Conservation (phyloP, 139 green algal species). For the Micractinium conductrix region DNA sequence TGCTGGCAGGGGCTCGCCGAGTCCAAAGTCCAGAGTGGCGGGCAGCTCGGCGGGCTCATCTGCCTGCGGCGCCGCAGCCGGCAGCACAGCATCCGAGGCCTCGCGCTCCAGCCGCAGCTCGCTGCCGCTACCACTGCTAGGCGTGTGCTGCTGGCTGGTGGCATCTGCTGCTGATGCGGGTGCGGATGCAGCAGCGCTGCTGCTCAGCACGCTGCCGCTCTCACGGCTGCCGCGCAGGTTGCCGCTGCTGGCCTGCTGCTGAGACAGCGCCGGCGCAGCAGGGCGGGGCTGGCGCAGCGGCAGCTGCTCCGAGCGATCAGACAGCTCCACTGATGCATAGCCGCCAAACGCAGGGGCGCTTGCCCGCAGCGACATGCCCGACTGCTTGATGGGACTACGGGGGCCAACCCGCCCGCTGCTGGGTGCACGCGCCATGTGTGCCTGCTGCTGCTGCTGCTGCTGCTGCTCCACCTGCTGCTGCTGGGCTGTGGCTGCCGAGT, state of each 20-base stretch:
- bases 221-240: constrained; percentile 9
- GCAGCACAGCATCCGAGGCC: neutral
- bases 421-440: neutral
- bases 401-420: neutral
- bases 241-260: neutral
- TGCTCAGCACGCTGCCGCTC: neutral
- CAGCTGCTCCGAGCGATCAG: constrained; percentile 12
- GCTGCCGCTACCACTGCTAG: neutral
- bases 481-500: neutral
- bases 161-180: neutral
- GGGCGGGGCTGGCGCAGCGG: neutral
- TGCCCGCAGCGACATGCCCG: constrained; percentile 14
- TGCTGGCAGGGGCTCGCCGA: too few relatives aligned
- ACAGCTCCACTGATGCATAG: constrained; percentile 23
- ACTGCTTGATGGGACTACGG: constrained; percentile 8
- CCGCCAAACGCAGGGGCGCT: constrained; percentile 34
- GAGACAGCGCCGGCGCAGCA: too few relatives aligned
- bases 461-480: neutral
- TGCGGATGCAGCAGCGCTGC: neutral
- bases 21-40: too few relatives aligned
- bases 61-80: neutral
- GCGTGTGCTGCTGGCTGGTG: neutral
- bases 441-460: constrained; percentile 18
- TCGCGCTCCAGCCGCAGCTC: neutral
- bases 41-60: neutral